These are phyloP conservation scores for Fusarium foetens DNA, from an alignment of 2,329 filamentous ascomycete species.

Conservation along the genomic window DNA sequence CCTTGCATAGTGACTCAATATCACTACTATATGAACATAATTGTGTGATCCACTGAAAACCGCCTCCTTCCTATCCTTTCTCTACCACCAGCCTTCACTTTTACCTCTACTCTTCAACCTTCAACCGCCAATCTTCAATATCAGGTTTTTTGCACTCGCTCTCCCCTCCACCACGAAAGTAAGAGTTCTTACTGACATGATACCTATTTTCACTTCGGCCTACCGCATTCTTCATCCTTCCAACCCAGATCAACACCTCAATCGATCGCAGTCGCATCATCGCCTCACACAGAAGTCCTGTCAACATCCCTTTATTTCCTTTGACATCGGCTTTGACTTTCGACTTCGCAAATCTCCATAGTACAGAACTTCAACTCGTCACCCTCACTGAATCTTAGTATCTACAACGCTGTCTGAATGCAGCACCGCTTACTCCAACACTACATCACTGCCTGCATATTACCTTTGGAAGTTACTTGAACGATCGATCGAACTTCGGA, in stretches of 20 bases:
- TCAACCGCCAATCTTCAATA: not conserved
- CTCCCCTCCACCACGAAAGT: not conserved
- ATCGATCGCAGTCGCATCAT: not conserved
- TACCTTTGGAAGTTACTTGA: too few species aligned
- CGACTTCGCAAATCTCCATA: not conserved
- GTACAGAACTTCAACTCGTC: not conserved
- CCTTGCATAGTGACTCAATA: not conserved
- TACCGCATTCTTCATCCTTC: not conserved
- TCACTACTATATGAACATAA: fast-evolving
- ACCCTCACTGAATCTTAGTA: not conserved
- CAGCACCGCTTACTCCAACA: too few species aligned
- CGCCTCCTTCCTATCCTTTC: not conserved
- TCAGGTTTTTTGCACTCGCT: not conserved
- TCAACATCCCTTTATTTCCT: not conserved
- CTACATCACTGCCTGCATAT: not conserved
- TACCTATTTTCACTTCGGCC: not conserved
- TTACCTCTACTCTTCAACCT: not conserved
- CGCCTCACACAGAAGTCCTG: not conserved
- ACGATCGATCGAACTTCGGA: not conserved
- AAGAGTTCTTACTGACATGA: not conserved
- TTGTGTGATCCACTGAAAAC: not conserved
- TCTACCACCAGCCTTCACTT: too few species aligned
- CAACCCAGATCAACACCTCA: fast-evolving
- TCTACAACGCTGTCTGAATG: not conserved
- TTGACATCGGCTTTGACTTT: fast-evolving